Evolutionary conservation across 129 eudicot genomes (phyloP), one percentile per base, ranked within the genome.

Genomic region (Pulicaria dysenterica): DNA sequence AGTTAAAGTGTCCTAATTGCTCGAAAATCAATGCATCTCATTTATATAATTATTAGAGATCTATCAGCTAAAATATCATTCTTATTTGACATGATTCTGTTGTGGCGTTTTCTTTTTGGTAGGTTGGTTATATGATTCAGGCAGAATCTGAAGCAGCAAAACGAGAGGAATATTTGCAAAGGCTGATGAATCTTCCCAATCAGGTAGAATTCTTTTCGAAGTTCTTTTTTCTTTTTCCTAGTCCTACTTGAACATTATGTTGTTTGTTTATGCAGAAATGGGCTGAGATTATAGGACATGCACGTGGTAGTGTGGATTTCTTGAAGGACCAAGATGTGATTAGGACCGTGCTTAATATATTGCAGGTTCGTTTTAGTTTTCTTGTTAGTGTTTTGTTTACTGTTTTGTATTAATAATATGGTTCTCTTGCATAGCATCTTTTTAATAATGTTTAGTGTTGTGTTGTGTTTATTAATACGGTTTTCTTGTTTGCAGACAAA

Each of bases 51-150:
- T 34, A 34, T 58, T 31, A 37, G 7, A 59, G n/a, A 3, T 34
- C 6, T 40, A 7, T 51, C 50, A 14, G 13, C 19, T 38, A 72
- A 8, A 10, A 1, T 44, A 24, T 24, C 51, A 19, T 13, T 31
- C 8, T 46, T 15, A 17, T 4, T 65, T 57, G 45, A 15, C 31
- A 31, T 11, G 57, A 54, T 65, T 57, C 31, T 63, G 40, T 62
- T 43, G 56, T 31, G 24, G 24, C 42, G 24, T 59, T 5, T 62
- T 4, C 15, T 60, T 60, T 60, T 15, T 63, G 44, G 51, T 69
- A 95, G 99, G 97, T 95, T 72, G 97, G 99, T 59, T 77, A 48
- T 61, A 95, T 95, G 99, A 91, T 95, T 79, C 97, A 91, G 54
- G 97, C 99, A 7, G 96, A 95, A 71, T 37, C 95, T 19, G 99